Conservation (phyloP, 352 stramenopile genomes). For the Plasmopara muralis region DNA sequence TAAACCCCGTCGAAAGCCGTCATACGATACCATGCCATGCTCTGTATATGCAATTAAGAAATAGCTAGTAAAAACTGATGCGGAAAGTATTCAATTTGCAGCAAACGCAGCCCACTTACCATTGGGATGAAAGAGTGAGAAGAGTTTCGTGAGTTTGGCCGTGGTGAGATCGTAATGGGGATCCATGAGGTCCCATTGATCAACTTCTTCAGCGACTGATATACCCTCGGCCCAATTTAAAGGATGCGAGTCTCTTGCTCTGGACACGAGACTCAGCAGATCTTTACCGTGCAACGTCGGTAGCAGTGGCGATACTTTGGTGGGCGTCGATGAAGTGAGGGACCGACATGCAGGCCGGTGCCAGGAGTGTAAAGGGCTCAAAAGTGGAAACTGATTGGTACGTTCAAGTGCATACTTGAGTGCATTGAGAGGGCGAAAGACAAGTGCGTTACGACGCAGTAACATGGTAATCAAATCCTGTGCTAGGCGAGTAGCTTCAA, state of each 20-base stretch:
- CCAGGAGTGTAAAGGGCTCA: background rate
- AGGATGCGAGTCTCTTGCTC: conserved; percentile 40
- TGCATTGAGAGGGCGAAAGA: background rate
- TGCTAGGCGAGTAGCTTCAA: too few species aligned
- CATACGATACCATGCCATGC: conserved; percentile 63
- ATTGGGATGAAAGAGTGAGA: conserved; percentile 57
- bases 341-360: conserved; percentile 4
- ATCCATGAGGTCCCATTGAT: conserved; percentile 69
- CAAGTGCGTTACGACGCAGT: too few species aligned
- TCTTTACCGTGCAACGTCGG: conserved; percentile 60
- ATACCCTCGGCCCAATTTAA: conserved; percentile 62
- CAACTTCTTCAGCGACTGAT: conserved; percentile 23
- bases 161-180: conserved; percentile 82
- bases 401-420: background rate
- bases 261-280: conserved; percentile 51
- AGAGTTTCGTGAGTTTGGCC: conserved; percentile 61
- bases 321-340: conserved; percentile 14
- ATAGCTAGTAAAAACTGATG: background rate
- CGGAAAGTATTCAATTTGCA: background rate
- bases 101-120: conserved; percentile 19
- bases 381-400: background rate
- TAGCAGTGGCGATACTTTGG: conserved; percentile 7
- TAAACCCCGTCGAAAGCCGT: conserved; percentile 62
- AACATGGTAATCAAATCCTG: too few species aligned
- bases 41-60: conserved; percentile 13